These are phyloP conservation scores for Gossypium trilobum DNA, from an alignment of 441 rosid genomes.

Conservation along the genomic window DNA sequence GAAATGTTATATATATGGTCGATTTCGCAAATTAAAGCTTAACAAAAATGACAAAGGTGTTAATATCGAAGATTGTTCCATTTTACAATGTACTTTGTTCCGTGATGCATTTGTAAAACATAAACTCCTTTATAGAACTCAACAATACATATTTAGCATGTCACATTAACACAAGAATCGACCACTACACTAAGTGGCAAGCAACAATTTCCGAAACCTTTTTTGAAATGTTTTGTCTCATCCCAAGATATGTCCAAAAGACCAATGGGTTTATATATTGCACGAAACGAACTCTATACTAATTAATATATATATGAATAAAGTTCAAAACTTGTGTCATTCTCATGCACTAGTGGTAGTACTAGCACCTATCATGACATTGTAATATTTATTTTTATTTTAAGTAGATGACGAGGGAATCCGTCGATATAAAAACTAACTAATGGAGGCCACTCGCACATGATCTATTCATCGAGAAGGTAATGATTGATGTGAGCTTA, in stretches of 20 bases:
- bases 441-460: conserved; percentile 3
- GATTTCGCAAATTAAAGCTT: background rate
- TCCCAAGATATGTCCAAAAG: background rate
- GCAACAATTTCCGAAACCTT: conserved; percentile 7
- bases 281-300: background rate
- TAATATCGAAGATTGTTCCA: background rate
- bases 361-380: background rate
- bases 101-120: background rate
- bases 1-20: background rate
- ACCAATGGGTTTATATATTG: background rate
- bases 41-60: conserved; percentile 1
- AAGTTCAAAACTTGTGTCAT: background rate
- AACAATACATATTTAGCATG: background rate
- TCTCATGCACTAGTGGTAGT: background rate
- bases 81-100: background rate
- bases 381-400: background rate
- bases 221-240: background rate
- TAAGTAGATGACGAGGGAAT: background rate
- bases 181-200: conserved; percentile 8
- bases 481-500: background rate
- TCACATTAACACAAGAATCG: conserved; percentile 7
- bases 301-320: background rate
- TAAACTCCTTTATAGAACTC: background rate
- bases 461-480: background rate
- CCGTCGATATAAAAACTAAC: background rate